Evolutionary conservation across 768 basidiomycete species (phyloP).

Genomic region (Hygrophorus pudorinus): DNA sequence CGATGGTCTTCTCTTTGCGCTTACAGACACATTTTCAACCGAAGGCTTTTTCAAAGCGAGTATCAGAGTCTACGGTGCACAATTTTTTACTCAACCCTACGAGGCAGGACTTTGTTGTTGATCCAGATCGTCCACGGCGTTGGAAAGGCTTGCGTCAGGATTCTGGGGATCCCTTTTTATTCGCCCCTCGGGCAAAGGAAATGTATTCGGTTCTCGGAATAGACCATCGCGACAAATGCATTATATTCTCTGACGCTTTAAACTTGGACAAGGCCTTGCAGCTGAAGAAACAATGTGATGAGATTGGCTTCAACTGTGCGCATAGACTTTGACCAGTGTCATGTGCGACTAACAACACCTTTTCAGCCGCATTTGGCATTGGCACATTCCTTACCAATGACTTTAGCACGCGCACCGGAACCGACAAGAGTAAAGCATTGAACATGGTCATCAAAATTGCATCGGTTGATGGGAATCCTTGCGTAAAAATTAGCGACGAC

Average conservation of each 20-base stretch:
- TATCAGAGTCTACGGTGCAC: not conserved
- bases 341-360: slow-evolving; percentile 1
- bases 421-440: slow-evolving; percentile 64
- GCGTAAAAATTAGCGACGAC: slow-evolving; percentile 94
- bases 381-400: slow-evolving; percentile 92
- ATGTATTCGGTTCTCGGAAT: slow-evolving; percentile 66
- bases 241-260: slow-evolving; percentile 82
- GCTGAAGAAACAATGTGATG: slow-evolving; percentile 62
- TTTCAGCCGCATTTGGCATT: slow-evolving; percentile 79
- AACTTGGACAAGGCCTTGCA: slow-evolving; percentile 59
- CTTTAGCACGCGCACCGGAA: slow-evolving; percentile 40
- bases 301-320: slow-evolving; percentile 60
- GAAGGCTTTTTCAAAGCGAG: slow-evolving; percentile 70
- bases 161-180: slow-evolving; percentile 83
- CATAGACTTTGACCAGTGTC: not conserved
- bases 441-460: slow-evolving; percentile 95
- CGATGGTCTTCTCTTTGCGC: slow-evolving; percentile 53
- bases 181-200: slow-evolving; percentile 62
- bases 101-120: slow-evolving; percentile 43
- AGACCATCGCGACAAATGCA: slow-evolving; percentile 49
- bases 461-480: slow-evolving; percentile 60
- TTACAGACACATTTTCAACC: slow-evolving; percentile 95
- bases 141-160: slow-evolving; percentile 91
- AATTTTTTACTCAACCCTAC: not conserved
- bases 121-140: slow-evolving; percentile 49